These are phyloP conservation scores for Kazachstania viticola DNA, from an alignment of 805 yeast genomes.

Conservation along the genomic window DNA sequence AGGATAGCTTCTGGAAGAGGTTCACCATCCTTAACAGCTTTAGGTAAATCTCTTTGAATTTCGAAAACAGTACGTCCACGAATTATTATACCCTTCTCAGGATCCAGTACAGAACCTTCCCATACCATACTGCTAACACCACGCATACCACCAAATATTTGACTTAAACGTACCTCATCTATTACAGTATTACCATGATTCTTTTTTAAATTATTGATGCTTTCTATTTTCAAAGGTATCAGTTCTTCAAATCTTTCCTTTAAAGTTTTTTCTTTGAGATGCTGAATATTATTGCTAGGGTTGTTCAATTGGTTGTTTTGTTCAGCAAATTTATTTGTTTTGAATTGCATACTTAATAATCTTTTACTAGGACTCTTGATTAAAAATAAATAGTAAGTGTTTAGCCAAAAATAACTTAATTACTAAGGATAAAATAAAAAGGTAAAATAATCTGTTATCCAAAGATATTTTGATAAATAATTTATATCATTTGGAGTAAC, in stretches of 20 bases:
- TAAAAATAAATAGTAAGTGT: no score
- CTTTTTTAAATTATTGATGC: conserved; percentile 13
- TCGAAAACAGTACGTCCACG: background rate
- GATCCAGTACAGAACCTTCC: conserved; percentile 81
- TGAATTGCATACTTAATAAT: no score
- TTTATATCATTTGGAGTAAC: no score
- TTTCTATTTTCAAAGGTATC: conserved; percentile 5
- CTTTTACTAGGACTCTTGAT: no score
- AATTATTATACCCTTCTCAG: conserved; percentile 63
- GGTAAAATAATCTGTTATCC: no score
- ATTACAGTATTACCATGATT: conserved; percentile 12
- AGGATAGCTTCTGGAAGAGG: conserved; percentile 69
- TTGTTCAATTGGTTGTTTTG: no score
- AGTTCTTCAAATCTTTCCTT: background rate
- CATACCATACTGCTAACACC: conserved; percentile 77
- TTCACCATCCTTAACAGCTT: conserved; percentile 61
- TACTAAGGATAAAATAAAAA: no score
- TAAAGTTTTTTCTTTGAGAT: background rate
- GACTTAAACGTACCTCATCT: conserved; percentile 64
- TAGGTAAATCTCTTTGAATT: background rate
- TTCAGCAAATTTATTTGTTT: no score
- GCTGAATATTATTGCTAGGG: no score
- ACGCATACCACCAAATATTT: conserved; percentile 86
- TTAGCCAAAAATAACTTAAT: no score
- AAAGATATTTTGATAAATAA: no score